Evolutionary conservation across 257 asterid genomes (phyloP).

Genomic region (Solanum sitiens): DNA sequence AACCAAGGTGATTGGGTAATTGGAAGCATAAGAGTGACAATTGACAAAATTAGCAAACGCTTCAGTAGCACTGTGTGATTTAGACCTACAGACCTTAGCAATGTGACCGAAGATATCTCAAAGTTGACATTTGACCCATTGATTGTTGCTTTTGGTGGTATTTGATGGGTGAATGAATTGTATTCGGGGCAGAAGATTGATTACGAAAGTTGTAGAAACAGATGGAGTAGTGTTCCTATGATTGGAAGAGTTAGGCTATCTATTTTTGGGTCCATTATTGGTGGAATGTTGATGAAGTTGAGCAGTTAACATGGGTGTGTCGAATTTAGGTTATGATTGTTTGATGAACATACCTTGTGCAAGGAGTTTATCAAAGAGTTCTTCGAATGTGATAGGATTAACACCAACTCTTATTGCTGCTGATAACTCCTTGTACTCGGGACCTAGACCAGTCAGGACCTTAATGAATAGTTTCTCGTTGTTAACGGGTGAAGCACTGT

Average conservation of each 20-base stretch:
- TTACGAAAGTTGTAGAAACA: too few species aligned
- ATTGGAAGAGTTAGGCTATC: background rate
- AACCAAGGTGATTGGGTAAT: background rate
- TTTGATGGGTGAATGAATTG: background rate
- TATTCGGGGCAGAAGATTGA: too few species aligned
- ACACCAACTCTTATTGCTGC: background rate
- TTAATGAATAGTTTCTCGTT: background rate
- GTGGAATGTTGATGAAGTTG: background rate
- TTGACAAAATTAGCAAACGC: background rate
- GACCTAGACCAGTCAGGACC: background rate
- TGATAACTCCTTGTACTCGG: background rate
- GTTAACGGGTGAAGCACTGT: background rate
- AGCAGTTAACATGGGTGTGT: background rate
- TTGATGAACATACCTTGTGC: too few species aligned
- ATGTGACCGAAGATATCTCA: background rate
- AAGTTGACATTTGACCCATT: background rate
- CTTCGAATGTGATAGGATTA: background rate
- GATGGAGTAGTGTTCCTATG: background rate
- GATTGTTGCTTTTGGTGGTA: background rate
- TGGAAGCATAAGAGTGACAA: background rate
- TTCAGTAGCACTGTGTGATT: background rate
- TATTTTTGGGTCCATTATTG: background rate
- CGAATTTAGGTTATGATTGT: too few species aligned
- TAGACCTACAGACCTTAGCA: background rate
- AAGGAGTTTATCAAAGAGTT: background rate